phyloP scores from a whole-genome alignment of 441 rosid species.

The Geranium incanum region DNA sequence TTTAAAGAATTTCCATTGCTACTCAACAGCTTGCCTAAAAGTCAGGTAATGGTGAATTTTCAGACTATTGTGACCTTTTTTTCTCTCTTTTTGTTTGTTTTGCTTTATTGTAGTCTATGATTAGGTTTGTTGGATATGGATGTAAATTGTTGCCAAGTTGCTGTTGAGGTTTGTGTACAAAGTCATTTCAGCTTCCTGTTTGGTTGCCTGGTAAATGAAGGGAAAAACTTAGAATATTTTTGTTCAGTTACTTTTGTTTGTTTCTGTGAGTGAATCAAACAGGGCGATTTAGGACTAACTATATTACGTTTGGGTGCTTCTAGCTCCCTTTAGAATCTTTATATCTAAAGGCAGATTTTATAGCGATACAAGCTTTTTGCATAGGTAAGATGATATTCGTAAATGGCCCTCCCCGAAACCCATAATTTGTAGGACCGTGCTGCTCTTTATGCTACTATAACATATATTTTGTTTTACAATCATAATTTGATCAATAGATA shows the following conservation, averaged over 20 bases:
- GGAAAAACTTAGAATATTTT: neutral
- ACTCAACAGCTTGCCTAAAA: neutral
- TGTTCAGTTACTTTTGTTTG: neutral
- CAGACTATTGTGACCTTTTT: too few species aligned
- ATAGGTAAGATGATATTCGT: too few species aligned
- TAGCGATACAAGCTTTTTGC: neutral
- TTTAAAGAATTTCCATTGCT: neutral
- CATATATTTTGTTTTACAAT: neutral
- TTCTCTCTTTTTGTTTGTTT: too few species aligned
- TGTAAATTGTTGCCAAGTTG: neutral
- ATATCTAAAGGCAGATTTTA: neutral
- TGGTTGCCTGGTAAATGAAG: neutral
- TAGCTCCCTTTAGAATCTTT: too few species aligned
- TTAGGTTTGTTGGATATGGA: neutral
- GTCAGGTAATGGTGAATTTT: neutral
- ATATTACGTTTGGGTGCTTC: neutral
- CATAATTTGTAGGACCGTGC: neutral
- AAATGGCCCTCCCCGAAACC: neutral
- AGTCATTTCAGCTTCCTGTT: neutral
- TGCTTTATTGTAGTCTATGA: neutral
- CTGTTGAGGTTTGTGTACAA: neutral
- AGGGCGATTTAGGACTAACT: neutral
- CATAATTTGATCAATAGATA: neutral
- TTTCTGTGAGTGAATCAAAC: neutral
- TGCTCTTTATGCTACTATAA: neutral